Conservation (phyloP, 177 flowering plant species). For the Tripterygium wilfordii region DNA sequence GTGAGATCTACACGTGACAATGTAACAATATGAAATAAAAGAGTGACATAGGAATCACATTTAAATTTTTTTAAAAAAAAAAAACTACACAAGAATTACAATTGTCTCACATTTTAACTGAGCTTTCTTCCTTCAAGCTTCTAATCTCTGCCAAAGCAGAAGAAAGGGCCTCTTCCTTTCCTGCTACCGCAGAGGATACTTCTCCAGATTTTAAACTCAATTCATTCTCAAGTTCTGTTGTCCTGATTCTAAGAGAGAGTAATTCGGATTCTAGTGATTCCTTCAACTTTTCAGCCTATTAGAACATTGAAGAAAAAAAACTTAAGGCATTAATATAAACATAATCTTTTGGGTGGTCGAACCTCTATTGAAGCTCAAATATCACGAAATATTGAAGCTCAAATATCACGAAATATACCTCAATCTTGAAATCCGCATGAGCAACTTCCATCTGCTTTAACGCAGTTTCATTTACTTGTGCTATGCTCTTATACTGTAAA, state of each 20-base stretch:
- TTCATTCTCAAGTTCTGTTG: conserved; percentile 61
- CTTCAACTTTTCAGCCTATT: conserved; percentile 63
- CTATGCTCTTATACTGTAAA: conserved; percentile 77
- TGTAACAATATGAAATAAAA: no score
- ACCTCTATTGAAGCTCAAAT: no score
- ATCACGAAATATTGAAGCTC: not conserved
- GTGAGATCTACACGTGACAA: conserved; percentile 51
- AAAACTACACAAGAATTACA: not conserved
- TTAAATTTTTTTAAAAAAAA: not conserved
- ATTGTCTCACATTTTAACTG: conserved; percentile 38
- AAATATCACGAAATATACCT: conserved; percentile 31
- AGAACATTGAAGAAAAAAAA: not conserved
- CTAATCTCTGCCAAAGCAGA: conserved; percentile 56
- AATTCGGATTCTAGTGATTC: conserved; percentile 67
- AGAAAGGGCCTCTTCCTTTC: conserved; percentile 62
- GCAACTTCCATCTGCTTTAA: conserved; percentile 75
- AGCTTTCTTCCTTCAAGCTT: conserved; percentile 52
- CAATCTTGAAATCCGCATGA: conserved; percentile 58
- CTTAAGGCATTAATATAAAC: not conserved
- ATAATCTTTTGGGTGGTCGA: not conserved
- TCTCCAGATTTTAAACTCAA: conserved; percentile 41
- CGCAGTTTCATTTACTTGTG: conserved; percentile 80
- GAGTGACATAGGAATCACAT: not conserved
- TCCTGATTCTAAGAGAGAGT: conserved; percentile 43
- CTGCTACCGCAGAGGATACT: conserved; percentile 49